Evolutionary conservation across 257 asterid genomes (phyloP).

Genomic region (Lycium ferocissimum): DNA sequence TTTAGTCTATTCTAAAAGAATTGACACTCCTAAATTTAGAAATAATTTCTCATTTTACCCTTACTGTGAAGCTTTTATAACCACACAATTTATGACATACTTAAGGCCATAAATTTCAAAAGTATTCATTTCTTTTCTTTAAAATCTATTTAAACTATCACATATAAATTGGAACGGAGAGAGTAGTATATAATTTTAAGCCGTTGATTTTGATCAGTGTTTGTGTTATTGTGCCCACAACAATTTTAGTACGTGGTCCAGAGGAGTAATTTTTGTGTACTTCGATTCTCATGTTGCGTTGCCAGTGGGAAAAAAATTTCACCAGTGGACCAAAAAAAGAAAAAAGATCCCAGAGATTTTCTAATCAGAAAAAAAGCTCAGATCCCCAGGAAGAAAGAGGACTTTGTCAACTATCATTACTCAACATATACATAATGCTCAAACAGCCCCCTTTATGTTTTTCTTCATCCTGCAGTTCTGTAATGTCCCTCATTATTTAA

Average conservation of each 20-base stretch:
- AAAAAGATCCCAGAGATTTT: not conserved
- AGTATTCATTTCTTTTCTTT: not conserved
- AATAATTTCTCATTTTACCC: not conserved
- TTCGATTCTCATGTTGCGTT: slow-evolving; percentile 16
- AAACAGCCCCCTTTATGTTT: not conserved
- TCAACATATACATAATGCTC: not conserved
- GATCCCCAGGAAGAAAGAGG: not conserved
- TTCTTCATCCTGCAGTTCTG: not conserved
- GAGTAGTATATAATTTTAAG: not conserved
- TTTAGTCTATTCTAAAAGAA: not conserved
- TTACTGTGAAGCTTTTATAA: not conserved
- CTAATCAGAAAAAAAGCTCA: slow-evolving; percentile 6
- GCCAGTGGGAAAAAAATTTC: not conserved
- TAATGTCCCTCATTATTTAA: slow-evolving; percentile 20
- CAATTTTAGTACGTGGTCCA: slow-evolving; percentile 2
- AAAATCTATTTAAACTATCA: not conserved
- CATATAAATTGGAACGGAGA: not conserved
- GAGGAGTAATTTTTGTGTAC: not conserved
- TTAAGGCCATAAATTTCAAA: not conserved
- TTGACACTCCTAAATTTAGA: not conserved
- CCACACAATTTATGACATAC: not conserved
- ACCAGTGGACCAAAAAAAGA: not conserved
- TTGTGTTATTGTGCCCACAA: not conserved
- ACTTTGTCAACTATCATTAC: slow-evolving; percentile 12
- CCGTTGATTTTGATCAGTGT: not conserved